Percentiles rank a stretch among this genome's conserved stretches.
phyloP scores from a whole-genome alignment of 2,329 filamentous ascomycete genomes.

The Plectosphaerella cucumerina region DNA sequence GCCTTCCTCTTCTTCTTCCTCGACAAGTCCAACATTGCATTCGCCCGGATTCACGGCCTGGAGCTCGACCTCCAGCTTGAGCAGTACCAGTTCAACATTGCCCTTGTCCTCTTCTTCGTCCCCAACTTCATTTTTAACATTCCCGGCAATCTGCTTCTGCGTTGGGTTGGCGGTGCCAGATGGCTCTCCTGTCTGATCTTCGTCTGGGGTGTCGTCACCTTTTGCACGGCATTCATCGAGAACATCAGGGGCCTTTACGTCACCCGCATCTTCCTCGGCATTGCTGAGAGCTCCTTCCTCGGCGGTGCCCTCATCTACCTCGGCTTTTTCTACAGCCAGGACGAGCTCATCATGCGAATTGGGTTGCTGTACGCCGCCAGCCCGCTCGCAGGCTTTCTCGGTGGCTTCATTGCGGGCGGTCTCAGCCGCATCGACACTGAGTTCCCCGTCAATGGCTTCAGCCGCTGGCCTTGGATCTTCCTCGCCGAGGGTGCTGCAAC shows the following conservation, averaged over 20 bases:
- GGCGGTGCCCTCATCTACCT: constrained; percentile 18
- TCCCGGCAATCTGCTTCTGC: constrained; percentile 16
- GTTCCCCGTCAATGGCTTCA: constrained; percentile 1
- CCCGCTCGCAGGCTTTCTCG: constrained; percentile 10
- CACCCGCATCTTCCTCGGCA: constrained; percentile 16
- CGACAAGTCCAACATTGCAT: constrained; percentile 12
- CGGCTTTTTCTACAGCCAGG: constrained; percentile 18
- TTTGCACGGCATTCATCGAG: constrained; percentile 15
- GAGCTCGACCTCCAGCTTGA: constrained; percentile 7
- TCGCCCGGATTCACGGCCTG: constrained; percentile 14
- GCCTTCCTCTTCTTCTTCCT: constrained; percentile 11
- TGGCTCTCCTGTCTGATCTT: constrained; percentile 14
- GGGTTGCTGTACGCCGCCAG: constrained; percentile 18
- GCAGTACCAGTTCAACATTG: constrained; percentile 12
- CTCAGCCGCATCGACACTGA: constrained; percentile 4
- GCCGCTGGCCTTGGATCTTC: constrained; percentile 15
- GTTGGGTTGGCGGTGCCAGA: constrained; percentile 14
- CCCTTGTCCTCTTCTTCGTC: constrained; percentile 17
- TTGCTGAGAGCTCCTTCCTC: constrained; percentile 17
- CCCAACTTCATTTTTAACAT: constrained; percentile 18
- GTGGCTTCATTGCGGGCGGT: constrained; percentile 9
- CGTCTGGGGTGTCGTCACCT: constrained; percentile 16
- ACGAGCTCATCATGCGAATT: constrained; percentile 17
- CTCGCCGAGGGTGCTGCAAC: constrained; percentile 12
- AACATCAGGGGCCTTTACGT: constrained; percentile 14